Evolutionary conservation across 2,329 filamentous ascomycete species (phyloP).

Genomic region (Sphaerostilbella broomeana): DNA sequence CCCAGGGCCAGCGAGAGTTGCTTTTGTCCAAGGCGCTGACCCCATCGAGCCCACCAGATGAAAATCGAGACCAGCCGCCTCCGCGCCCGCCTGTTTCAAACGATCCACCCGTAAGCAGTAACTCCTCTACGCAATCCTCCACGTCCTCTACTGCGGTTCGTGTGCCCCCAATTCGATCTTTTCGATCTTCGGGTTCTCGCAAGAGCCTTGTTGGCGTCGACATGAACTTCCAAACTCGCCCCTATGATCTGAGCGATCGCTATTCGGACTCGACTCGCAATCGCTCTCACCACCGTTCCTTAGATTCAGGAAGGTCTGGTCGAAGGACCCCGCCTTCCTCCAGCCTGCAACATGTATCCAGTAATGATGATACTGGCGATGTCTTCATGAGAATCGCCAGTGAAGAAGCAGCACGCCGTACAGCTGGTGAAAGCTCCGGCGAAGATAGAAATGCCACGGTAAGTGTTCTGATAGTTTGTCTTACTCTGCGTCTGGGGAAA

Average conservation of each 20-base stretch:
- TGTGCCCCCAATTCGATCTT: conserved; percentile 47
- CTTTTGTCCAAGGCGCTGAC: conserved; percentile 39
- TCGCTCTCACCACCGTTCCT: conserved; percentile 42
- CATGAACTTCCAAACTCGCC: conserved; percentile 42
- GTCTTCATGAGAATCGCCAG: conserved; percentile 53
- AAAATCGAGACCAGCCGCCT: conserved; percentile 35
- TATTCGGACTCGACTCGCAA: conserved; percentile 41
- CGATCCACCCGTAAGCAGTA: conserved; percentile 29
- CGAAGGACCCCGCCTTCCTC: conserved; percentile 28
- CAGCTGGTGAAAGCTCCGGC: conserved; percentile 27
- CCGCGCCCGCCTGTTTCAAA: conserved; percentile 45
- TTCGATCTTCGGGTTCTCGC: conserved; percentile 51
- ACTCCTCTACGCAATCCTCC: conserved; percentile 25
- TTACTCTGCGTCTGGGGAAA: too few relatives aligned
- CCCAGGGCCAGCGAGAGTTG: conserved; percentile 41
- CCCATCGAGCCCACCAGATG: conserved; percentile 38
- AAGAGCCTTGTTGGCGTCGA: conserved; percentile 45
- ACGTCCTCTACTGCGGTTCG: conserved; percentile 29
- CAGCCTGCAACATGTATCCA: conserved; percentile 25
- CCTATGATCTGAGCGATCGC: conserved; percentile 39
- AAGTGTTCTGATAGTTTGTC: too few relatives aligned
- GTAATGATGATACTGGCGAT: conserved; percentile 50
- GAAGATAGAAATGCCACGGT: conserved; percentile 29
- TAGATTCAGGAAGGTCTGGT: conserved; percentile 36
- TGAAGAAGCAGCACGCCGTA: conserved; percentile 41